Conservation (phyloP, 495 filamentous ascomycete species). For the Terfezia boudieri region DNA sequence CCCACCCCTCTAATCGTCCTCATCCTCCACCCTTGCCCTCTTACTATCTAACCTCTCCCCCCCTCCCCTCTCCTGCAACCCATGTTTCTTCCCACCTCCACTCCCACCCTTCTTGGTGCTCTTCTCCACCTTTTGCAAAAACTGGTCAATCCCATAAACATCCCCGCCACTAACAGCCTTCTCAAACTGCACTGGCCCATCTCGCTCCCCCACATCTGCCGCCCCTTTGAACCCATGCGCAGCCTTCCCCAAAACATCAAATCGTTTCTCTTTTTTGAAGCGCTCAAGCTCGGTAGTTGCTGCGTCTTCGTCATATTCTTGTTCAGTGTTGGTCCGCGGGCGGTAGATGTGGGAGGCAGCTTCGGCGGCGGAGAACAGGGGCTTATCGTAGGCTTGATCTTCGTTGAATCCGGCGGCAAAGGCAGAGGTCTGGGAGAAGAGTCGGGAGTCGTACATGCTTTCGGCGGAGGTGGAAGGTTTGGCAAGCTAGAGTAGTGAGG, state of each 20-base stretch:
- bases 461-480: conserved; percentile 81
- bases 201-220: conserved; percentile 62
- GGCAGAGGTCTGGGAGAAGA: conserved; percentile 86
- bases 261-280: conserved; percentile 57
- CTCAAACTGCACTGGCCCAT: conserved; percentile 95
- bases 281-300: conserved; percentile 64
- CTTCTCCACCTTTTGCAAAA: conserved; percentile 57
- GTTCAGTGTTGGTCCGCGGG: conserved; percentile 42
- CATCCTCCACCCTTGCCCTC: conserved; percentile 59
- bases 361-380: conserved; percentile 88
- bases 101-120: conserved; percentile 25
- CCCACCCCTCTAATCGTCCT: conserved; percentile 20
- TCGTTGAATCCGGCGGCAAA: conserved; percentile 84
- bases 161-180: conserved; percentile 47
- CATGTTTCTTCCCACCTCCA: conserved; percentile 56
- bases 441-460: conserved; percentile 84
- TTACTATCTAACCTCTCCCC: conserved; percentile 56
- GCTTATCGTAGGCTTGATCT: conserved; percentile 93
- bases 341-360: conserved; percentile 89
- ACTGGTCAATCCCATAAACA: conserved; percentile 81
- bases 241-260: conserved; percentile 36
- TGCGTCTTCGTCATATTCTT: conserved; percentile 45
- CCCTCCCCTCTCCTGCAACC: conserved; percentile 42
- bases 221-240: conserved; percentile 60
- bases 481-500: conserved; percentile 29